Conservation (phyloP, 2,329 filamentous ascomycete species). For the Lachnellula arida region DNA sequence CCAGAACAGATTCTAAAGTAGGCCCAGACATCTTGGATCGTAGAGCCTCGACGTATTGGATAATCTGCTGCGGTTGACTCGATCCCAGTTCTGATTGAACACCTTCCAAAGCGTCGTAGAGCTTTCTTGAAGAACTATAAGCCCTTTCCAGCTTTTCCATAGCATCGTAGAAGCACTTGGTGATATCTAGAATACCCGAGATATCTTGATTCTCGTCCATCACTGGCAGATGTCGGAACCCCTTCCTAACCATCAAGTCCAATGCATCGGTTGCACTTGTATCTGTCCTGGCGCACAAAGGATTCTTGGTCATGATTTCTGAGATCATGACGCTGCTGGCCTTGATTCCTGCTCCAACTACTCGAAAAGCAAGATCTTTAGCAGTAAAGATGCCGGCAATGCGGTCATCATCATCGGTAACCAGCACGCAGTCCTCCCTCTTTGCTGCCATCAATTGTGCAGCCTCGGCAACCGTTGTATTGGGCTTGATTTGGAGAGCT, state of each 20-base stretch:
- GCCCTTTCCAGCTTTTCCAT: conserved; percentile 99
- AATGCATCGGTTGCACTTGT: conserved; percentile 96
- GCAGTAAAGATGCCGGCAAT: conserved; percentile 99
- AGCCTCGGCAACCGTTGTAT: conserved; percentile 88
- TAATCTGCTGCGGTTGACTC: conserved; percentile 96
- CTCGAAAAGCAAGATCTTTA: conserved; percentile 95
- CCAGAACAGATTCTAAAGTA: conserved; percentile 89
- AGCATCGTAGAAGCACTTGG: conserved; percentile 99
- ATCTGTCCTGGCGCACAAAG: conserved; percentile 92
- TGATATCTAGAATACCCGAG: conserved; percentile 95
- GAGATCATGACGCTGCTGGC: conserved; percentile 87
- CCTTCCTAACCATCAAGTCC: conserved; percentile 97
- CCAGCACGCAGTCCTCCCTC: conserved; percentile 93
- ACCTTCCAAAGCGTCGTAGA: conserved; percentile 95
- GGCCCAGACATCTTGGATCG: conserved; percentile 96
- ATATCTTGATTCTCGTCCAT: conserved; percentile 99
- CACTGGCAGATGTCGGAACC: conserved; percentile 93
- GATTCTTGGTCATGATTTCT: conserved; percentile 99
- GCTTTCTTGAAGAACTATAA: conserved; percentile 94
- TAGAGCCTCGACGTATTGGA: conserved; percentile 96
- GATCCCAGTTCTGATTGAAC: conserved; percentile 95
- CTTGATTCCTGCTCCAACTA: conserved; percentile 87
- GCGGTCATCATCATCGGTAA: conserved; percentile 95
- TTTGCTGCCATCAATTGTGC: conserved; percentile 99
- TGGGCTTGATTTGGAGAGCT: conserved; percentile 95